phyloP scores from a whole-genome alignment of 1,284 basidiomycete species.

The Fomitopsis betulina region DNA sequence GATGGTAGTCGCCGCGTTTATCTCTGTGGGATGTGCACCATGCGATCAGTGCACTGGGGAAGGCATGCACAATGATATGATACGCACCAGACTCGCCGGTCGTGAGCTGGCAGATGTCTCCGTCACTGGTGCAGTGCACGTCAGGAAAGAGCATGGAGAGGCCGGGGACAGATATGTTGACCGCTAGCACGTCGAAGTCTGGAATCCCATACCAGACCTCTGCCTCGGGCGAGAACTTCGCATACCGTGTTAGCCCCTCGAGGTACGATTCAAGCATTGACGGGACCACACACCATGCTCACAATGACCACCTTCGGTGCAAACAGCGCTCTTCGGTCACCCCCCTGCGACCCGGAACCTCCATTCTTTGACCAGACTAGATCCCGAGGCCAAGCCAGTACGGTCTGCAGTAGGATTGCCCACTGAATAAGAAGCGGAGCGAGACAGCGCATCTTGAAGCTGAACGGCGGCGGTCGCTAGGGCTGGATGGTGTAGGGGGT shows the following conservation, averaged over 20 bases:
- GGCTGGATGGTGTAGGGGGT: too few relatives aligned
- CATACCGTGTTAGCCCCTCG: not conserved
- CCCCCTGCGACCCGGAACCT: not conserved
- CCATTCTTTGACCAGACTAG: not conserved
- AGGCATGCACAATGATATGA: too few relatives aligned
- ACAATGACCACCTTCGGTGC: constrained; percentile 16
- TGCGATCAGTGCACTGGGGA: too few relatives aligned
- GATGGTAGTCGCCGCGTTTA: constrained; percentile 42
- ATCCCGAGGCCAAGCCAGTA: not conserved
- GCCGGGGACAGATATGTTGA: constrained; percentile 32
- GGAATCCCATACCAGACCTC: constrained; percentile 15
- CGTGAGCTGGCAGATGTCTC: constrained; percentile 36
- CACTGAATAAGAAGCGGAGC: too few relatives aligned
- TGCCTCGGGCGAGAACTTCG: constrained; percentile 14
- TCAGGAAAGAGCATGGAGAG: constrained; percentile 40
- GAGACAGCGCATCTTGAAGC: too few relatives aligned
- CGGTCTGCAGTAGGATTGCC: not conserved
- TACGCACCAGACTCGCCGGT: constrained; percentile 28
- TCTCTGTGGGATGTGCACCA: constrained; percentile 22
- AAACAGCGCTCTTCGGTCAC: not conserved
- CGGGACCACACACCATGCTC: constrained; percentile 10
- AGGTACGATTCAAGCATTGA: not conserved
- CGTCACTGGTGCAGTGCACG: constrained; percentile 35
- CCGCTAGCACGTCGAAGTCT: constrained; percentile 30
- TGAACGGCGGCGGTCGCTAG: too few relatives aligned